These are phyloP conservation scores for Phoma sp. DNA, from an alignment of 2,329 filamentous ascomycete genomes.

Conservation along the genomic window DNA sequence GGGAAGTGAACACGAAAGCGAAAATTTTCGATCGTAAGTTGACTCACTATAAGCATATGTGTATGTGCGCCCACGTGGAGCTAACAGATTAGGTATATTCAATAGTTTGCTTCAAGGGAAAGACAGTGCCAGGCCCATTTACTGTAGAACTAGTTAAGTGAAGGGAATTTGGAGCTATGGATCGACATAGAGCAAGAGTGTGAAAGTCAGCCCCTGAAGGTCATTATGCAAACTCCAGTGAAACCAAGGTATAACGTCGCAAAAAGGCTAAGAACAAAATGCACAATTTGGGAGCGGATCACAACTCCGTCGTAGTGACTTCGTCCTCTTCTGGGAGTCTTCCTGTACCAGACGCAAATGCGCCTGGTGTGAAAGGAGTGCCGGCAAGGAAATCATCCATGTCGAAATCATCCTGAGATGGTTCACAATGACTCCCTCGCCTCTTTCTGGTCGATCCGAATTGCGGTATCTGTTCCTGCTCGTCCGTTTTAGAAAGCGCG, in stretches of 20 bases:
- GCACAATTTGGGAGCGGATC: neutral
- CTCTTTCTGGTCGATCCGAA: constrained; percentile 15
- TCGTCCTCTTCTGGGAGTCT: constrained; percentile 29
- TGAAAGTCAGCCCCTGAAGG: neutral
- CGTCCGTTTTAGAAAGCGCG: constrained; percentile 23
- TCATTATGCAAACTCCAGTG: constrained; percentile 3
- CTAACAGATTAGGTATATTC: too few species aligned
- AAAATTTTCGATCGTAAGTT: too few species aligned
- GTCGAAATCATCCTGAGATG: constrained; percentile 43
- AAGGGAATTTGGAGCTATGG: neutral
- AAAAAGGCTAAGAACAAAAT: too few species aligned
- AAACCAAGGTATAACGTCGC: neutral
- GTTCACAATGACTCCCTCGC: constrained; percentile 26
- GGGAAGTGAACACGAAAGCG: too few species aligned
- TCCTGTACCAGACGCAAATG: constrained; percentile 31
- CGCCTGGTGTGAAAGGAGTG: constrained; percentile 44
- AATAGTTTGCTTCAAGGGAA: too few species aligned
- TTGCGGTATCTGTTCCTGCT: constrained; percentile 8
- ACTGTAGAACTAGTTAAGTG: too few species aligned
- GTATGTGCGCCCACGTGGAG: too few species aligned
- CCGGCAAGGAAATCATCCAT: constrained; percentile 48
- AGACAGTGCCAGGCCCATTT: too few species aligned
- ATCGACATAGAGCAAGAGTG: neutral
- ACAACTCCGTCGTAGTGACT: constrained; percentile 31
- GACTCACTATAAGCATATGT: too few species aligned